phyloP scores from a whole-genome alignment of 2,329 filamentous ascomycete genomes.

The Fusarium sp. region DNA sequence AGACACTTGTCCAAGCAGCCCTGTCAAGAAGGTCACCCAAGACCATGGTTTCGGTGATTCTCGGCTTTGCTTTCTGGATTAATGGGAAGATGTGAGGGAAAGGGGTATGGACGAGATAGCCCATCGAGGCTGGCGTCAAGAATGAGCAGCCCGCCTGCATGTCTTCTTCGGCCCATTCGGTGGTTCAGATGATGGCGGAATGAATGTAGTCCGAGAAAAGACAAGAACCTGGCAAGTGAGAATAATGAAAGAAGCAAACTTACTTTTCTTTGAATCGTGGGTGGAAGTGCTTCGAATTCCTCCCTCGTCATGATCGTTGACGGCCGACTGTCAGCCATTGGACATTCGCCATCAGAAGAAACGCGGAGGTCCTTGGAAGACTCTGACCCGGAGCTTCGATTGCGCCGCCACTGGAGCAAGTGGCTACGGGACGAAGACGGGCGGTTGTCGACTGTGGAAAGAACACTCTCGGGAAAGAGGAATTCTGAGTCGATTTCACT shows the following conservation, averaged over 20 bases:
- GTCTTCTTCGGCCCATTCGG: constrained; percentile 5
- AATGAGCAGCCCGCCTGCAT: constrained; percentile 12
- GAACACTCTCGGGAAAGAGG: constrained; percentile 30
- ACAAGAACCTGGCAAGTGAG: constrained; percentile 9
- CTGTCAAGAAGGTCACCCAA: constrained; percentile 4
- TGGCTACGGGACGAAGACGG: constrained; percentile 45
- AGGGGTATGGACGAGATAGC: not conserved
- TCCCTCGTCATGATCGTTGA: constrained; percentile 48
- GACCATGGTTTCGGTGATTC: constrained; percentile 1
- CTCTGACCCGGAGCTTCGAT: constrained; percentile 29
- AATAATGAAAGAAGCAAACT: constrained; percentile 45
- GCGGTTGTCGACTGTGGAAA: constrained; percentile 32
- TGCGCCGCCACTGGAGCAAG: constrained; percentile 34
- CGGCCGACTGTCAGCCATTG: constrained; percentile 35
- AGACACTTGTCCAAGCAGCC: constrained; percentile 29
- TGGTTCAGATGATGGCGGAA: not conserved
- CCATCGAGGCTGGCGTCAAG: constrained; percentile 10
- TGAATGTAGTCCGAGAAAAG: constrained; percentile 11
- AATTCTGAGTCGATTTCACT: constrained; percentile 38
- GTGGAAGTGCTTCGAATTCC: constrained; percentile 61
- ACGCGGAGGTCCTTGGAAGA: constrained; percentile 36
- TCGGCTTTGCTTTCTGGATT: not conserved
- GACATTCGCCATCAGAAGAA: constrained; percentile 37
- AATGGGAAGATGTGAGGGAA: not conserved
- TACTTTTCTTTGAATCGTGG: constrained; percentile 65